Conservation (phyloP, 2,329 filamentous ascomycete genomes). For the Tolypocladium ophioglossoides region DNA sequence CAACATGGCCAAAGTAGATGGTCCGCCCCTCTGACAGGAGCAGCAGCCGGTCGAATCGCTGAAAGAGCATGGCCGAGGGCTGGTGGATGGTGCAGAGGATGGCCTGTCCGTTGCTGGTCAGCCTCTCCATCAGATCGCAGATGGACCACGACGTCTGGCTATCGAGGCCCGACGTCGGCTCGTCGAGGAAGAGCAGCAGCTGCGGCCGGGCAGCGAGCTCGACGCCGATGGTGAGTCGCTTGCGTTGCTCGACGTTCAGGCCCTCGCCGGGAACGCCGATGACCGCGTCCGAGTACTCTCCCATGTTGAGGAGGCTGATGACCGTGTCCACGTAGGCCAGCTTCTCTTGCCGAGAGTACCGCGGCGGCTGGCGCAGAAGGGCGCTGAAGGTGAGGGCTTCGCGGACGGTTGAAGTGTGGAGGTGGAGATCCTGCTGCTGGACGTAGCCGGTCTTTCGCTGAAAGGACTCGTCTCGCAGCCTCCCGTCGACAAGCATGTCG, state of each 20-base stretch:
- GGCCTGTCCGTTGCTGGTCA: slow-evolving; percentile 38
- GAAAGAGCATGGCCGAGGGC: slow-evolving; percentile 28
- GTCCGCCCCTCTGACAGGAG: slow-evolving; percentile 34
- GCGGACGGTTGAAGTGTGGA: background rate
- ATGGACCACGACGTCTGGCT: slow-evolving; percentile 60
- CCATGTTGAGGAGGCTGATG: background rate
- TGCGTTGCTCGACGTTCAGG: slow-evolving; percentile 10
- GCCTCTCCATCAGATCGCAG: slow-evolving; percentile 57
- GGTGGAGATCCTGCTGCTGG: background rate
- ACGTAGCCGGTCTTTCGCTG: background rate
- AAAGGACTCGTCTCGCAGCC: background rate
- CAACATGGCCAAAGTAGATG: slow-evolving; percentile 47
- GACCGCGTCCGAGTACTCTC: background rate
- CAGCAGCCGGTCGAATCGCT: slow-evolving; percentile 44
- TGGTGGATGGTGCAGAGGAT: slow-evolving; percentile 42
- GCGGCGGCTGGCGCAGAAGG: background rate
- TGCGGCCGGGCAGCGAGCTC: slow-evolving; percentile 32
- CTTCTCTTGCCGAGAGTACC: background rate
- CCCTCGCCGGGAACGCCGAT: background rate
- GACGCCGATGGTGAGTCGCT: slow-evolving; percentile 39
- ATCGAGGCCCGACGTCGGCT: slow-evolving; percentile 46
- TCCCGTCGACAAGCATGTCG: background rate
- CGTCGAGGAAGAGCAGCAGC: slow-evolving; percentile 42
- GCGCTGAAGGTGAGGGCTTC: background rate
- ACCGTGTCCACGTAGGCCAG: background rate